Evolutionary conservation across 768 basidiomycete species (phyloP).

Genomic region (Pleurotus eryngii): DNA sequence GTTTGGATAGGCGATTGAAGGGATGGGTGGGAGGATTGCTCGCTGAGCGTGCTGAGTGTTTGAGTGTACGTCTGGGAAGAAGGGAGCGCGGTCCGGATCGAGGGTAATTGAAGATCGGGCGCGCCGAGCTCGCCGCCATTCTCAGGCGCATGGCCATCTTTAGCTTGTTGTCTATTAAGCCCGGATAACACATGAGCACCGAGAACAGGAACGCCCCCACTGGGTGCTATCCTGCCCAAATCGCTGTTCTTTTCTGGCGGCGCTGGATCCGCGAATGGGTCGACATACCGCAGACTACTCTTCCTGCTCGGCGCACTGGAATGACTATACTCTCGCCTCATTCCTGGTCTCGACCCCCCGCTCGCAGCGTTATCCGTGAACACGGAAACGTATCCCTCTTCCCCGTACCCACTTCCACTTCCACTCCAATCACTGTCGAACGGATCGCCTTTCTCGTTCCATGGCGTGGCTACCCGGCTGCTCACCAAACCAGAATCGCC

Average conservation of each 20-base stretch:
- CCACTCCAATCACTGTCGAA: constrained; percentile 38
- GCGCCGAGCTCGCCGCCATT: not conserved
- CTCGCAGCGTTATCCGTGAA: constrained; percentile 11
- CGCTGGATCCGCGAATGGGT: constrained; percentile 46
- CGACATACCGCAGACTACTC: constrained; percentile 37
- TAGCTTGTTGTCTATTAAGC: not conserved
- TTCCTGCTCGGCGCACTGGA: constrained; percentile 22
- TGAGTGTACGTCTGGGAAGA: constrained; percentile 26
- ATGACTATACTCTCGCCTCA: constrained; percentile 34
- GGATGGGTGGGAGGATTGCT: constrained; percentile 32
- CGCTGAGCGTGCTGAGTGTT: constrained; percentile 36
- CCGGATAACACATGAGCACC: constrained; percentile 9
- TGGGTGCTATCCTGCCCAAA: constrained; percentile 6
- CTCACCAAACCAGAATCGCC: constrained; percentile 19
- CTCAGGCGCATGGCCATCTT: not conserved
- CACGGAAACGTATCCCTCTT: constrained; percentile 2
- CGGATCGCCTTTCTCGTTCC: constrained; percentile 48
- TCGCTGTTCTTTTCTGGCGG: constrained; percentile 4
- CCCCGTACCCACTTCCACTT: not conserved
- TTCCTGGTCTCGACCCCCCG: constrained; percentile 18
- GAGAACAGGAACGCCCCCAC: not conserved
- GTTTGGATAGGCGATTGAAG: constrained; percentile 18
- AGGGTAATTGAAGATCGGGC: constrained; percentile 16
- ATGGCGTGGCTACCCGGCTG: constrained; percentile 20
- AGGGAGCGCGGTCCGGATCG: constrained; percentile 30